Percentiles rank a stretch among this genome's conserved stretches.
phyloP scores from a whole-genome alignment of 176 grass and related monocot species.

The Zoysia japonica region DNA sequence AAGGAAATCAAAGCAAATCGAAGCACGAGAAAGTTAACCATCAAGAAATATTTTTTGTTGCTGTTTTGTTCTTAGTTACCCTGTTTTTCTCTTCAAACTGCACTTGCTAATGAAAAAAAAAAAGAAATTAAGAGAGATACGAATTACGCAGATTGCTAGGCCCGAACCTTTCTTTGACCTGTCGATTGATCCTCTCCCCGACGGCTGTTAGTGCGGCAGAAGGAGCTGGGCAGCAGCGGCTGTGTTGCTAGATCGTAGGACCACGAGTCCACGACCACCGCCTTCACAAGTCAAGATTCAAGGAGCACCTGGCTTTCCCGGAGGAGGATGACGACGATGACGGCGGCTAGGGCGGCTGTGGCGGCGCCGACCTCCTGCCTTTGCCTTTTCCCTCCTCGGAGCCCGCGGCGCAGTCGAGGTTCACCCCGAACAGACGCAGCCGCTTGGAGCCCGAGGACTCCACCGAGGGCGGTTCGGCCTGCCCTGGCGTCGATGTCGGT shows the following conservation, averaged over 20 bases:
- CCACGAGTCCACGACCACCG: neutral
- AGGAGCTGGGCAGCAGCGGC: constrained; percentile 3
- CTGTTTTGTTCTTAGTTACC: constrained; percentile 48
- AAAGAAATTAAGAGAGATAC: constrained; percentile 51
- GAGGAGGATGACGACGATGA: constrained; percentile 64
- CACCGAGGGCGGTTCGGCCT: constrained; percentile 30
- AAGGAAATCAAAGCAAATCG: constrained; percentile 26
- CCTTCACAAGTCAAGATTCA: constrained; percentile 93
- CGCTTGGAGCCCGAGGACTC: constrained; percentile 58
- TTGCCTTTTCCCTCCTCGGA: constrained; percentile 28
- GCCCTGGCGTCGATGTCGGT: neutral
- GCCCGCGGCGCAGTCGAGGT: constrained; percentile 68
- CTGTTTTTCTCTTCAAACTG: constrained; percentile 51
- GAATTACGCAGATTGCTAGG: constrained; percentile 32
- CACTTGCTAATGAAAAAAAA: constrained; percentile 28
- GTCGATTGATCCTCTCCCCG: constrained; percentile 5
- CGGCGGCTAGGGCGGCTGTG: constrained; percentile 28
- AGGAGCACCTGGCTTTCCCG: constrained; percentile 68
- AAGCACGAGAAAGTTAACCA: constrained; percentile 32
- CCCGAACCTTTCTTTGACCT: constrained; percentile 34
- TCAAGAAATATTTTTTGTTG: constrained; percentile 31
- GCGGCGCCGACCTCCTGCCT: constrained; percentile 27
- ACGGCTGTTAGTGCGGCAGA: neutral
- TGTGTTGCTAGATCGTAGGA: constrained; percentile 30
- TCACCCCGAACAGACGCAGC: constrained; percentile 87